Evolutionary conservation across 1,284 basidiomycete genomes (phyloP).

Genomic region (Leccinum subrobustum): DNA sequence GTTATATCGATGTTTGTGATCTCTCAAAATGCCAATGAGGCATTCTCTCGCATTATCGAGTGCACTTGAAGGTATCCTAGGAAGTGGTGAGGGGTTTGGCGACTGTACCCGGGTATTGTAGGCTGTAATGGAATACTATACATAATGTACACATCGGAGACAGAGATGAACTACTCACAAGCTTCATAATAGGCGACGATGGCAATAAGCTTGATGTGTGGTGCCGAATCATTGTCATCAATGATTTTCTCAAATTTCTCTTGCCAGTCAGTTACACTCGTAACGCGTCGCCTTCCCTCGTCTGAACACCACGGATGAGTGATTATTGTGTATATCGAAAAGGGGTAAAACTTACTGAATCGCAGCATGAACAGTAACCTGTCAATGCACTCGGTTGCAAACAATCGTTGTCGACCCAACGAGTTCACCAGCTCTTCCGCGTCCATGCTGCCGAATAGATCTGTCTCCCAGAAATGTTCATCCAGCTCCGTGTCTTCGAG

Average conservation of each 20-base stretch:
- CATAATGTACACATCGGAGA: neutral
- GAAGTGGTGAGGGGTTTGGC: neutral
- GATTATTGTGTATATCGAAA: neutral
- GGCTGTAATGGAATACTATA: slow-evolving; percentile 4
- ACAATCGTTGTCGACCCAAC: neutral
- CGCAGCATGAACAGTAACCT: slow-evolving; percentile 2
- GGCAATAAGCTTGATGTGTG: slow-evolving; percentile 21
- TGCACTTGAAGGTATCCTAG: neutral
- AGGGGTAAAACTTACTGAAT: slow-evolving; percentile 15
- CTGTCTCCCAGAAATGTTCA: neutral
- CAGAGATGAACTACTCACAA: slow-evolving; percentile 17
- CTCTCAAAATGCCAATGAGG: slow-evolving; percentile 11
- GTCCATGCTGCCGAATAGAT: neutral
- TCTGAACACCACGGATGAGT: slow-evolving; percentile 4
- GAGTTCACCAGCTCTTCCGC: neutral
- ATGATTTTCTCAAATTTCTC: slow-evolving; percentile 13
- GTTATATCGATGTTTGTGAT: slow-evolving; percentile 15
- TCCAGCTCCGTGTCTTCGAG: neutral
- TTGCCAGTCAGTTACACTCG: slow-evolving; percentile 12
- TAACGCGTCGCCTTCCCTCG: slow-evolving; percentile 25
- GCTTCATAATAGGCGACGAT: slow-evolving; percentile 24
- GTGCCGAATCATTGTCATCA: neutral
- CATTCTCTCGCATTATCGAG: slow-evolving; percentile 8
- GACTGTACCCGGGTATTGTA: neutral
- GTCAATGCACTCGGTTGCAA: neutral